phyloP scores from a whole-genome alignment of 768 basidiomycete species.

The Exidia glandulosa region DNA sequence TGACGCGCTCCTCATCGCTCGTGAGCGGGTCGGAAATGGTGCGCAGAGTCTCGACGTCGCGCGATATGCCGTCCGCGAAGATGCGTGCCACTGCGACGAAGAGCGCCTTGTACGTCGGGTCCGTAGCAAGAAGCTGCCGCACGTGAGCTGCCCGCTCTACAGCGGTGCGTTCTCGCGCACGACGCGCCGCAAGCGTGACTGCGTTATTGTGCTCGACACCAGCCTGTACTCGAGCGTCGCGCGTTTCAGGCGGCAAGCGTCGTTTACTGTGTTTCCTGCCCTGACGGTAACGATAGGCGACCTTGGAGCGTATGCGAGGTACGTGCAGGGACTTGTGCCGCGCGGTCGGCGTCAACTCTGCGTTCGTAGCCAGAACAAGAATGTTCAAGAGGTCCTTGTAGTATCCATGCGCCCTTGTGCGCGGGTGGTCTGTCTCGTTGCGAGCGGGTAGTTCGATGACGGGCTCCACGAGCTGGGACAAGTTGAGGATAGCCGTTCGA shows the following conservation, averaged over 20 bases:
- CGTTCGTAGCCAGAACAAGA: conserved; percentile 44
- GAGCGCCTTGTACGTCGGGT: conserved; percentile 47
- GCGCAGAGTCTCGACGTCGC: conserved; percentile 38
- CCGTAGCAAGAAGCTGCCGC: conserved; percentile 10
- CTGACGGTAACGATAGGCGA: neutral
- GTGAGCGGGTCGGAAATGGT: conserved; percentile 24
- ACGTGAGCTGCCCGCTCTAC: conserved; percentile 2
- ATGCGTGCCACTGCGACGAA: conserved; percentile 53
- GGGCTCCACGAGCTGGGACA: conserved; percentile 41
- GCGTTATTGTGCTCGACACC: neutral
- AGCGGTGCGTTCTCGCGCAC: conserved; percentile 6
- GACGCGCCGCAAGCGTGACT: conserved; percentile 4
- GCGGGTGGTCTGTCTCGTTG: conserved; percentile 4
- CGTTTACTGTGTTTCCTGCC: neutral
- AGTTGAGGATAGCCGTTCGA: conserved; percentile 54
- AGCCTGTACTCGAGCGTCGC: neutral
- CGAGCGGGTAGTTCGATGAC: conserved; percentile 32
- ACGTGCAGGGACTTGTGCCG: conserved; percentile 4
- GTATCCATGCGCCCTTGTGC: conserved; percentile 41
- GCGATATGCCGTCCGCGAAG: conserved; percentile 39
- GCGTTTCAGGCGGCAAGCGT: too few species aligned
- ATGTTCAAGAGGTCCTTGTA: conserved; percentile 72
- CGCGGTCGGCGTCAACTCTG: conserved; percentile 31
- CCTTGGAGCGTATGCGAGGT: conserved; percentile 5
- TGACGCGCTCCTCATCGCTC: conserved; percentile 10